Evolutionary conservation across 805 yeast species (phyloP).

Genomic region (Hagleromyces aurorensis): DNA sequence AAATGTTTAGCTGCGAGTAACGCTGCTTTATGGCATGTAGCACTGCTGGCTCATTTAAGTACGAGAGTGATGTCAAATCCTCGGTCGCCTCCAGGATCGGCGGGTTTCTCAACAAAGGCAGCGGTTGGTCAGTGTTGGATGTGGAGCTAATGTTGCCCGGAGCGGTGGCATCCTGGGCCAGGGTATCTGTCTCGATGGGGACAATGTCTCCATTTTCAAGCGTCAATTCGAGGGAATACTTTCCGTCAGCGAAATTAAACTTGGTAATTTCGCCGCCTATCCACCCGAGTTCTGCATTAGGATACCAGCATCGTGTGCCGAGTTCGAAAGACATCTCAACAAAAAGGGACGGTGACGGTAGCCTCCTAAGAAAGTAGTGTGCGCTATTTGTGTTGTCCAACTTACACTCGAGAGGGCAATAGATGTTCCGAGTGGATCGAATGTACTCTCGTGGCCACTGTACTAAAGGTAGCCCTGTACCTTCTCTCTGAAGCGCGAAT

Average conservation of each 20-base stretch:
- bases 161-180: conserved; percentile 21
- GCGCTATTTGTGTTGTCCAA: too few relatives aligned
- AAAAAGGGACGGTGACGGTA: neutral
- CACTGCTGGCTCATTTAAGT: conserved; percentile 93
- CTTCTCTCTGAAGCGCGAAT: too few relatives aligned
- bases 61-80: conserved; percentile 86
- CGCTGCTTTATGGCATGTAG: conserved; percentile 87
- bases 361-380: conserved; percentile 1
- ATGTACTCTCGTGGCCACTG: too few relatives aligned
- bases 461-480: too few relatives aligned
- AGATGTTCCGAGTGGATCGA: too few relatives aligned
- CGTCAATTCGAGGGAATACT: conserved; percentile 43
- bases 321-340: conserved; percentile 36
- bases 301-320: conserved; percentile 73
- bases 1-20: conserved; percentile 79
- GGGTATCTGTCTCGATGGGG: conserved; percentile 39
- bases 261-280: conserved; percentile 55
- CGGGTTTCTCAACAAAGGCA: conserved; percentile 84
- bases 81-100: conserved; percentile 89
- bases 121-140: conserved; percentile 36
- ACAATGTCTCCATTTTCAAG: conserved; percentile 44
- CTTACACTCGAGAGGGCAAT: too few relatives aligned
- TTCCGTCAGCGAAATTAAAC: conserved; percentile 34
- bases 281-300: conserved; percentile 65
- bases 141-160: conserved; percentile 42